Base-by-base conservation (phyloP, 768 basidiomycete species). In the Mycena galericulata region DNA sequence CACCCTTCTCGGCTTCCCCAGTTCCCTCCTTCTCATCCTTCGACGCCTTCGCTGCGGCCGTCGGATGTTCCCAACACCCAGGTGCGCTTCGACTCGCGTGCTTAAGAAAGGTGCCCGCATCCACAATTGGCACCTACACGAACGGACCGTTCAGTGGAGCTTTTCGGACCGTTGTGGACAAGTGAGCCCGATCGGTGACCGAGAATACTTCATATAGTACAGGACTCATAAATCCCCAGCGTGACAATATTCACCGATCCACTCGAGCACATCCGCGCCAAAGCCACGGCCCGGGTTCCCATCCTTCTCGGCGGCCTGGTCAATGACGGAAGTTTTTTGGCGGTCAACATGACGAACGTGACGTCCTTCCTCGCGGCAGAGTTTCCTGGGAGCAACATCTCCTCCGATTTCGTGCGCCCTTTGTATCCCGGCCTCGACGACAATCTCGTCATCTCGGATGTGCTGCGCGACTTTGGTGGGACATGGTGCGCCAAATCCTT, bases 81-180 rank as follows among this genome's bases (percentile, higher is more conserved):
- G 76, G 76, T 3, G 30, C 68, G 1, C 24, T n/a, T n/a, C 43
- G 76, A 26, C 62, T 77, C 27, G 14, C 53, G 5, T 77, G 76
- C 63, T 47, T 77, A 36, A 73, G 67, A 24, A n/a, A 34, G 9
- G 63, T 77, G n/a, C 71, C 76, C 1, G 72, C 74, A 3, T 26
- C 54, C 3, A 47, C 49, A 1, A 76, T 77, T 40, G 64, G 66
- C 1, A 50, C 58, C 2, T 77, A 41, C 47, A 61, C 62, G 8
- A 73, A 74, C 49, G 69, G 72, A 10, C 73, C 73, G 0, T 29
- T 45, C 4, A 54, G 59, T 15, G 46, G 54, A 0, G 22, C 47
- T 5, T 75, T 69, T 32, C 36, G 58, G 7, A 53, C 57, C 9
- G 58, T 67, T 12, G 50, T 55, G 15, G 58, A 67, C 57, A 40